Evolutionary conservation across 1,284 basidiomycete genomes (phyloP).

Genomic region (Ceratobasidium sp.): DNA sequence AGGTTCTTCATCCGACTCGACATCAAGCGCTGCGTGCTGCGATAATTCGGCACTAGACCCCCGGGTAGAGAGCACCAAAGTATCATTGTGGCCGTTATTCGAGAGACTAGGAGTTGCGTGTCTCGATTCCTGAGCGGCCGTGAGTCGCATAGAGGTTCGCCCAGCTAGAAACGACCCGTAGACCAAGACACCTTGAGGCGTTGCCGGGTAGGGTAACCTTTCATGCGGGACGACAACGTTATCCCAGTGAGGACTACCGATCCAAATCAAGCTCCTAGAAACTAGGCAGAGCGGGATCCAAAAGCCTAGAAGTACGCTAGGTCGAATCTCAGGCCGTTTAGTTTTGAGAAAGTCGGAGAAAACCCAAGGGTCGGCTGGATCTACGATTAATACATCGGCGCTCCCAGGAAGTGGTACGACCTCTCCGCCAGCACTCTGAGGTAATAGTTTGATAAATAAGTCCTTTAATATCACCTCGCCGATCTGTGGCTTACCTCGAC

Average conservation of each 20-base stretch:
- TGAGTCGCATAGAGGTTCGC: not conserved
- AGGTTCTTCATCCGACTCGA: not conserved
- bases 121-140: not conserved
- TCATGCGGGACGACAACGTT: constrained; percentile 17
- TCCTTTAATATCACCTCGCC: no score
- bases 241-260: constrained; percentile 13
- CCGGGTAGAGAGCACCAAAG: not conserved
- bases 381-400: constrained; percentile 34
- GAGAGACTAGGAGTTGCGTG: not conserved
- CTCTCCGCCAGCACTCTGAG: constrained; percentile 4
- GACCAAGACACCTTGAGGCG: constrained; percentile 4
- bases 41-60: not conserved
- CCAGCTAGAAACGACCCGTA: constrained; percentile 35
- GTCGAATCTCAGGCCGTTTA: constrained; percentile 12
- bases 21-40: not conserved
- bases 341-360: constrained; percentile 15
- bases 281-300: constrained; percentile 33
- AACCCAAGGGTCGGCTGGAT: constrained; percentile 22
- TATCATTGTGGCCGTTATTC: not conserved
- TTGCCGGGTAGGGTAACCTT: constrained; percentile 1
- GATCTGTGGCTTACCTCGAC: constrained; percentile 17
- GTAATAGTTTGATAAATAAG: constrained; percentile 2
- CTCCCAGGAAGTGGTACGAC: not conserved
- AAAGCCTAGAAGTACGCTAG: constrained; percentile 24
- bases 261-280: constrained; percentile 18